Evolutionary conservation across 495 filamentous ascomycete species (phyloP).

Genomic region (Collariella sp.): DNA sequence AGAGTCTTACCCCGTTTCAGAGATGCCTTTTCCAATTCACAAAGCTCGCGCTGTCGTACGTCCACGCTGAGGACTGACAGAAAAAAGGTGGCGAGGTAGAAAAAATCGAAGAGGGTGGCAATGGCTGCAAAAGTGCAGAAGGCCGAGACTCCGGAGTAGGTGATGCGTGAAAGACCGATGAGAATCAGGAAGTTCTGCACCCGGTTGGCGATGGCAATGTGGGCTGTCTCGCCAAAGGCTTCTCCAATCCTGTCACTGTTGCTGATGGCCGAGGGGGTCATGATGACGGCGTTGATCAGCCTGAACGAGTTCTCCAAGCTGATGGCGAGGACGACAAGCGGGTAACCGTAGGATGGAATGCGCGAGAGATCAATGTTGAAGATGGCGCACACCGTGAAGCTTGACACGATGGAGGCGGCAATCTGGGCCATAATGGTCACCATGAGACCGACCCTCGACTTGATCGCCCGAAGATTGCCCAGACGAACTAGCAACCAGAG

Average conservation of each 20-base stretch:
- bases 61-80: slow-evolving; percentile 66
- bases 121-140: slow-evolving; percentile 65
- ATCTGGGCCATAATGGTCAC: slow-evolving; percentile 59
- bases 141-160: slow-evolving; percentile 52
- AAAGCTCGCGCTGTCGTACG: slow-evolving; percentile 58
- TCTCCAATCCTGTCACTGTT: slow-evolving; percentile 53
- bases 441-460: slow-evolving; percentile 57
- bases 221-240: slow-evolving; percentile 60
- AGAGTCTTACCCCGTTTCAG: slow-evolving; percentile 26
- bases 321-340: slow-evolving; percentile 59
- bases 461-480: slow-evolving; percentile 54
- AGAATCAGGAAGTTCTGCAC: slow-evolving; percentile 53
- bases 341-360: slow-evolving; percentile 54
- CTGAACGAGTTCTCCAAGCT: slow-evolving; percentile 66
- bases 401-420: slow-evolving; percentile 55
- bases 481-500: slow-evolving; percentile 51
- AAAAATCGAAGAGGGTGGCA: slow-evolving; percentile 59
- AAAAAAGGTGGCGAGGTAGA: slow-evolving; percentile 65
- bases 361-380: slow-evolving; percentile 53
- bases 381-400: slow-evolving; percentile 54
- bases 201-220: slow-evolving; percentile 52
- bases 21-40: slow-evolving; percentile 40
- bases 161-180: slow-evolving; percentile 46
- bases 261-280: slow-evolving; percentile 52
- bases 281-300: slow-evolving; percentile 61